Evolutionary conservation across 345 rosid species (phyloP).

Genomic region (Trapa bicornis): DNA sequence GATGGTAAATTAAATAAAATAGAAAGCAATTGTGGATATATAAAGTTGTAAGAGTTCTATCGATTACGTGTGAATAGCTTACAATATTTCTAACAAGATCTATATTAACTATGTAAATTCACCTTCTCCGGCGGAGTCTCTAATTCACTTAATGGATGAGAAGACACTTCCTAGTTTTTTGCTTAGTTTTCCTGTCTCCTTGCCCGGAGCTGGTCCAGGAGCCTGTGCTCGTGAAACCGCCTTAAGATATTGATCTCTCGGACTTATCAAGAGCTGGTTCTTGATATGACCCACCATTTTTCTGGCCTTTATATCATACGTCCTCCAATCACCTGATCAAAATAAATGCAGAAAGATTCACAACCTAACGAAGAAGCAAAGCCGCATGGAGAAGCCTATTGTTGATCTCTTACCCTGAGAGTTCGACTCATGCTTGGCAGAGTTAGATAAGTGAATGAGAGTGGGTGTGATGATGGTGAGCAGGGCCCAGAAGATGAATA

Average conservation of each 20-base stretch:
- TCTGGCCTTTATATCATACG: constrained; percentile 25
- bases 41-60: no score
- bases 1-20: no score
- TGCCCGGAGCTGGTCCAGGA: constrained; percentile 13
- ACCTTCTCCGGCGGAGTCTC: background rate
- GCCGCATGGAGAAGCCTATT: background rate
- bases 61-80: no score
- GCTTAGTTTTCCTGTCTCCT: background rate
- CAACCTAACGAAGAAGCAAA: background rate
- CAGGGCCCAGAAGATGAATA: constrained; percentile 90
- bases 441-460: constrained; percentile 62
- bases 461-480: constrained; percentile 81
- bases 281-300: constrained; percentile 29
- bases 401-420: constrained; percentile 20
- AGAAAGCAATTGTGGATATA: no score
- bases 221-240: constrained; percentile 11
- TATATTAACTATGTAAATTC: background rate
- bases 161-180: background rate
- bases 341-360: background rate
- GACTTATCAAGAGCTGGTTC: constrained; percentile 9
- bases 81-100: no score
- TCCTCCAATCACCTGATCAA: constrained; percentile 1
- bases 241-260: constrained; percentile 2
- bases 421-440: constrained; percentile 29
- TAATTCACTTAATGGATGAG: background rate